These are phyloP conservation scores for Boletus barrowsii DNA, from an alignment of 768 basidiomycete species.

Conservation along the genomic window DNA sequence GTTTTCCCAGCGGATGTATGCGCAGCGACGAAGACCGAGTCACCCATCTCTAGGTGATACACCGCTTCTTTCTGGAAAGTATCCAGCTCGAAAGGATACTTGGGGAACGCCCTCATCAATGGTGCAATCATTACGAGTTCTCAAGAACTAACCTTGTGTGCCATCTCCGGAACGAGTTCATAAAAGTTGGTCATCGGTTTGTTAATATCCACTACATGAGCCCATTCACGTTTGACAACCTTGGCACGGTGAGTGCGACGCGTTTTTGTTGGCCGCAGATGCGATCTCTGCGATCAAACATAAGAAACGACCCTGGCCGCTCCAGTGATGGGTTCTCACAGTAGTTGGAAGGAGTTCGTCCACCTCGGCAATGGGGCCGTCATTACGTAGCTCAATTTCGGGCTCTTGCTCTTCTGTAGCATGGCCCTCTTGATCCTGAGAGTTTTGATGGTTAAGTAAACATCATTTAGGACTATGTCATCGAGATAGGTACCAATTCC, in stretches of 20 bases:
- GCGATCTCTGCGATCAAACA: slow-evolving; percentile 43
- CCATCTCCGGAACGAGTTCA: slow-evolving; percentile 95
- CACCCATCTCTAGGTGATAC: slow-evolving; percentile 94
- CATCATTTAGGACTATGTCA: slow-evolving; percentile 1
- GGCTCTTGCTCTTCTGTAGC: slow-evolving; percentile 20
- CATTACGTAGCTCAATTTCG: slow-evolving; percentile 16
- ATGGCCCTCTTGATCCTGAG: slow-evolving; percentile 20
- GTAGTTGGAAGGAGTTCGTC: slow-evolving; percentile 76
- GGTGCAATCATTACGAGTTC: neutral
- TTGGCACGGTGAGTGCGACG: slow-evolving; percentile 43
- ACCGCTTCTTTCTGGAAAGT: slow-evolving; percentile 99
- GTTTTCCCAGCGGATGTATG: slow-evolving; percentile 99
- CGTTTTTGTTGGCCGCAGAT: slow-evolving; percentile 53
- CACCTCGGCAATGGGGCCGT: slow-evolving; percentile 46
- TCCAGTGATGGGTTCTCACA: slow-evolving; percentile 26
- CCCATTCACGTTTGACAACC: slow-evolving; percentile 90
- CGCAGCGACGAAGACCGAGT: slow-evolving; percentile 99
- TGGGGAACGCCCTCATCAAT: slow-evolving; percentile 6
- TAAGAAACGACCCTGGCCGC: neutral
- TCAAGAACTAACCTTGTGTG: slow-evolving; percentile 64
- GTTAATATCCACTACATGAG: slow-evolving; percentile 93
- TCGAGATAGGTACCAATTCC: slow-evolving; percentile 15
- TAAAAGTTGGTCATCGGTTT: slow-evolving; percentile 85
- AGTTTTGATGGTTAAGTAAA: slow-evolving; percentile 25
- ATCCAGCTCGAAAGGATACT: slow-evolving; percentile 99